Base-by-base conservation (phyloP, 441 rosid genomes). In the Gossypium laxum region DNA sequence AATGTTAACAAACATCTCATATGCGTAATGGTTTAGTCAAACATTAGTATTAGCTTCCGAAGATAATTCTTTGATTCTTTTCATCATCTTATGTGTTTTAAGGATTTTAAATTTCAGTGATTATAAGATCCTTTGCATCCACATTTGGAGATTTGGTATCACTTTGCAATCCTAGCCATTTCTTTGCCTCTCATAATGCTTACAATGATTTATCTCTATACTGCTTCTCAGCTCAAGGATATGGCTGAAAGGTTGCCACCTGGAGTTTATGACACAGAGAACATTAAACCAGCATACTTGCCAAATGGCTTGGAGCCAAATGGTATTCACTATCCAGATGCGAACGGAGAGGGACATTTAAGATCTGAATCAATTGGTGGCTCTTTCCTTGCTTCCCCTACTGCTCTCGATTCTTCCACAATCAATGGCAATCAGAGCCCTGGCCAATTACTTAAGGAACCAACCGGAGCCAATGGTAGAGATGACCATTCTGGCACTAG, bases 171-270 rank as follows among this genome's bases (percentile, higher is more conserved):
- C 54, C 54, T 65, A 17, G 62, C 19, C 21, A 54, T 10, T 12
- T 32, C 14, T 34, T 19, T 69, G 6, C 45, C 6, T 21, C 18
- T 15, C 43, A 1, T 50, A 47, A 24, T 8, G 19, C 68, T 18
- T 11, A 45, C 15, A 15, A 24, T 10, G 19, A 11, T 48, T 47
- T 21, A 48, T 66, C 19, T 57, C 12, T 28, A 6, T 62, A 21
- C 43, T 72, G 18, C 70, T 60, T 69, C 62, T 48, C 87, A 94
- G 98, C 92, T 94, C 66, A 94, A 92, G 85, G 96, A 92, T 73
- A 86, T 92, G 83, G 91, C 91, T 51, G 90, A 89, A 82, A 86
- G 85, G 72, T 79, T 90, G 79, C 98, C 97, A 10, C 87, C 92
- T 0, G 93, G 94, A 7, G 85, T 76, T 32, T 86, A 84, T 70